A percentile compares a stretch with the other conserved stretches of the same genome.
Conservation (phyloP, 805 yeast genomes). For the Candida ipomoeae region DNA sequence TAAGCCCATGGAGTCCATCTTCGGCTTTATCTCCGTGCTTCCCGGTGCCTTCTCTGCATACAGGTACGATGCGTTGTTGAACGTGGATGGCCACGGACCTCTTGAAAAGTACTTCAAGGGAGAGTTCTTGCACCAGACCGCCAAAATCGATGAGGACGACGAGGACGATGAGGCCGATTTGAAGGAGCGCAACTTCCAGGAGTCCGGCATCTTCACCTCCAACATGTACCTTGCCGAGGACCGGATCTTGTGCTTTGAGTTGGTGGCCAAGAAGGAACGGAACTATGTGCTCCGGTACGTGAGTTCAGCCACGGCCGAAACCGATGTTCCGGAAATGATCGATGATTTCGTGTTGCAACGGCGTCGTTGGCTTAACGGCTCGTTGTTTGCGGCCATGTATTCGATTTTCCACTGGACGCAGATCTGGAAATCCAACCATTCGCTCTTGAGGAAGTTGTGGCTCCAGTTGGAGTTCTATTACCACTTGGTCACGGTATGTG, state of each 20-base stretch:
- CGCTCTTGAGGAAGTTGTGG: constrained; percentile 70
- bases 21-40: constrained; percentile 61
- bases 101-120: constrained; percentile 66
- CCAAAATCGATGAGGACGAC: constrained; percentile 44
- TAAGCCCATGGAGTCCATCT: constrained; percentile 61
- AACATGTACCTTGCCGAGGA: constrained; percentile 72
- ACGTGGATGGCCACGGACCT: constrained; percentile 52
- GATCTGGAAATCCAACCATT: constrained; percentile 88
- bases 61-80: constrained; percentile 54
- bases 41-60: constrained; percentile 72
- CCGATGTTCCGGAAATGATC: constrained; percentile 92
- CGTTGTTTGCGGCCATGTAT: constrained; percentile 92
- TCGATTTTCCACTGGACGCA: constrained; percentile 81
- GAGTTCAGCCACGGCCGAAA: constrained; percentile 89
- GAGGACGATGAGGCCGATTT: constrained; percentile 47
- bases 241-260: constrained; percentile 62
- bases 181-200: constrained; percentile 31
- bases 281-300: constrained; percentile 92
- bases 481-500: constrained; percentile 73
- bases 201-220: constrained; percentile 56
- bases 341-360: constrained; percentile 96
- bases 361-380: constrained; percentile 98
- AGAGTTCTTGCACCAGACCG: constrained; percentile 53
- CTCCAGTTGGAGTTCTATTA: constrained; percentile 85
- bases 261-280: constrained; percentile 64